Evolutionary conservation across 169 alveolate genomes (phyloP).

Genomic region (Plasmodium vivax): DNA sequence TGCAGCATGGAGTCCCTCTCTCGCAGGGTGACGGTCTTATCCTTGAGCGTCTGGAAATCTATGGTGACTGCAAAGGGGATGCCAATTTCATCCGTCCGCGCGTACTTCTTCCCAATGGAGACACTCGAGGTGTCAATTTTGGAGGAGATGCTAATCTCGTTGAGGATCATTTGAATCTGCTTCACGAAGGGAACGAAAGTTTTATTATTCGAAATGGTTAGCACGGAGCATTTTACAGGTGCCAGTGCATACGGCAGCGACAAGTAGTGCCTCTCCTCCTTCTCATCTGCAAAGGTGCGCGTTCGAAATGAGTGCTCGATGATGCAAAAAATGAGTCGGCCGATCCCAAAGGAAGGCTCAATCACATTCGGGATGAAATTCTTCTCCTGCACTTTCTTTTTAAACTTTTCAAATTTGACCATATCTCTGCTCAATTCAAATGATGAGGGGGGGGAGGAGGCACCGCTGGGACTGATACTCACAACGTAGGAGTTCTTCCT

Average conservation of each 20-base stretch:
- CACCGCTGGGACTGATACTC: background rate
- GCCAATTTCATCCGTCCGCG: constrained; percentile 99
- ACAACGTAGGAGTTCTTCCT: constrained; percentile 66
- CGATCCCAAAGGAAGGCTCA: constrained; percentile 99
- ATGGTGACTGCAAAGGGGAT: constrained; percentile 98
- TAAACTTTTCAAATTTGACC: constrained; percentile 88
- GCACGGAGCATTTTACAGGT: constrained; percentile 95
- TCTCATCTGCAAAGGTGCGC: constrained; percentile 87
- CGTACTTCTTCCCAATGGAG: constrained; percentile 96
- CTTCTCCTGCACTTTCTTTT: constrained; percentile 93
- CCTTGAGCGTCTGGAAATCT: constrained; percentile 94
- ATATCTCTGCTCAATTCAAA: constrained; percentile 80
- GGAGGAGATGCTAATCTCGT: constrained; percentile 88
- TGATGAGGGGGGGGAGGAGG: background rate
- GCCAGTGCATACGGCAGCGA: constrained; percentile 95
- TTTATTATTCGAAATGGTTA: constrained; percentile 93
- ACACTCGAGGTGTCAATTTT: constrained; percentile 94
- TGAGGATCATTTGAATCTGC: constrained; percentile 75
- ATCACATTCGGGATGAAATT: constrained; percentile 95
- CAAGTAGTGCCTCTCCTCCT: constrained; percentile 92
- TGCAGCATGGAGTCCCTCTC: constrained; percentile 96
- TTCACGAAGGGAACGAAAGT: constrained; percentile 85
- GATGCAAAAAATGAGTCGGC: constrained; percentile 94
- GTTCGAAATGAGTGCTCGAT: constrained; percentile 95
- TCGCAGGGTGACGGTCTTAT: constrained; percentile 95